A percentile compares a stretch with the other conserved stretches of the same genome.
Conservation (phyloP, 805 yeast genomes). For the Aciculoconidium aculeatum region DNA sequence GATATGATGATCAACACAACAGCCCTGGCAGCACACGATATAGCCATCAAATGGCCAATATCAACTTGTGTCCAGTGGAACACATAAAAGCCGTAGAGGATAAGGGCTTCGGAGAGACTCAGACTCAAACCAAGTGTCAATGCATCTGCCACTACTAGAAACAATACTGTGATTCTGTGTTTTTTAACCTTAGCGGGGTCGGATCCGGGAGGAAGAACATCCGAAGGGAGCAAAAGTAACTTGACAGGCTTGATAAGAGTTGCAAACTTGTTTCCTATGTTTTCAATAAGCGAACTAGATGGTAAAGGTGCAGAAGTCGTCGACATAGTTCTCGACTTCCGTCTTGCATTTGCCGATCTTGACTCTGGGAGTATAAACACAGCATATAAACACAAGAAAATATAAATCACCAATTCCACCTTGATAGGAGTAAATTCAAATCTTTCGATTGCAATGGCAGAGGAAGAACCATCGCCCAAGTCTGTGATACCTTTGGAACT, state of each 20-base stretch:
- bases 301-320: slow-evolving; percentile 10
- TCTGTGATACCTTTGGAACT: not conserved
- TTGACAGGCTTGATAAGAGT: slow-evolving; percentile 47
- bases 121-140: slow-evolving; percentile 28
- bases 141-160: slow-evolving; percentile 45
- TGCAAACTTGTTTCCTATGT: too few relatives aligned
- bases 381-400: slow-evolving; percentile 22
- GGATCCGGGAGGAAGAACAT: slow-evolving; percentile 6
- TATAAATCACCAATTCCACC: slow-evolving; percentile 27
- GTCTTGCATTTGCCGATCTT: slow-evolving; percentile 48
- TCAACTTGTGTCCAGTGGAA: slow-evolving; percentile 51
- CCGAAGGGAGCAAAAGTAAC: slow-evolving; percentile 48
- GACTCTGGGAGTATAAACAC: slow-evolving; percentile 53
- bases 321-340: slow-evolving; percentile 43
- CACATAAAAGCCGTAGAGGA: slow-evolving; percentile 48
- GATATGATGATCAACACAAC: slow-evolving; percentile 43
- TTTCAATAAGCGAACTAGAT: too few relatives aligned
- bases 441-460: slow-evolving; percentile 1
- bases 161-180: slow-evolving; percentile 36
- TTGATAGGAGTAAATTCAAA: slow-evolving; percentile 29
- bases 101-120: slow-evolving; percentile 36
- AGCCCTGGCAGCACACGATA: slow-evolving; percentile 46
- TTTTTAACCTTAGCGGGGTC: slow-evolving; percentile 8
- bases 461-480: not conserved
- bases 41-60: slow-evolving; percentile 52